Conservation (phyloP, 1,139 yeast species). For the Wickerhamomyces sp. region DNA sequence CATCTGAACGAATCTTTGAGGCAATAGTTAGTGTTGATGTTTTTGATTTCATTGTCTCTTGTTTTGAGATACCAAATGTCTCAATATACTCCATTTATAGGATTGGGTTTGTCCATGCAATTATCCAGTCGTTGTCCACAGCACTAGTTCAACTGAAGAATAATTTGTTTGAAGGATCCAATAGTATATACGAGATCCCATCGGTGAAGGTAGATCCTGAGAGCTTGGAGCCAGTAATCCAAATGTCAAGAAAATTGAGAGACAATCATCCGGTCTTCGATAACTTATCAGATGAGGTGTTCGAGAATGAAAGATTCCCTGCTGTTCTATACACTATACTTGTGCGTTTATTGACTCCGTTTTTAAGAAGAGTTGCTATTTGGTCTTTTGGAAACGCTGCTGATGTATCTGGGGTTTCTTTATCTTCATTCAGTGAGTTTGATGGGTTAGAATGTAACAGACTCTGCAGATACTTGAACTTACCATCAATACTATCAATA, state of each 20-base stretch:
- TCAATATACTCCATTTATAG: constrained; percentile 35
- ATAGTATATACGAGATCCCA: constrained; percentile 14
- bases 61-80: constrained; percentile 35
- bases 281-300: constrained; percentile 19
- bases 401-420: constrained; percentile 33
- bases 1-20: constrained; percentile 24
- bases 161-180: constrained; percentile 8
- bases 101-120: constrained; percentile 32
- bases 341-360: constrained; percentile 55
- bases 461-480: constrained; percentile 46
- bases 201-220: constrained; percentile 6
- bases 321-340: constrained; percentile 49
- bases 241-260: constrained; percentile 15
- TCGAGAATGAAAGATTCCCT: constrained; percentile 19
- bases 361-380: constrained; percentile 62
- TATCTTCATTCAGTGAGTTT: constrained; percentile 18
- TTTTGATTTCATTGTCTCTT: constrained; percentile 46
- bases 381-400: constrained; percentile 54
- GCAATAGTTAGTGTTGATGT: constrained; percentile 42
- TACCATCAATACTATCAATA: constrained; percentile 37
- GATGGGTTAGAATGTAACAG: constrained; percentile 49
- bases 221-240: constrained; percentile 3
- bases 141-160: constrained; percentile 18
- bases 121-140: constrained; percentile 21
- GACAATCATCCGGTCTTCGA: constrained; percentile 23